A percentile compares a stretch with the other conserved stretches of the same genome.
phyloP scores from a whole-genome alignment of 768 basidiomycete species.

The Leucogyrophana mollusca region DNA sequence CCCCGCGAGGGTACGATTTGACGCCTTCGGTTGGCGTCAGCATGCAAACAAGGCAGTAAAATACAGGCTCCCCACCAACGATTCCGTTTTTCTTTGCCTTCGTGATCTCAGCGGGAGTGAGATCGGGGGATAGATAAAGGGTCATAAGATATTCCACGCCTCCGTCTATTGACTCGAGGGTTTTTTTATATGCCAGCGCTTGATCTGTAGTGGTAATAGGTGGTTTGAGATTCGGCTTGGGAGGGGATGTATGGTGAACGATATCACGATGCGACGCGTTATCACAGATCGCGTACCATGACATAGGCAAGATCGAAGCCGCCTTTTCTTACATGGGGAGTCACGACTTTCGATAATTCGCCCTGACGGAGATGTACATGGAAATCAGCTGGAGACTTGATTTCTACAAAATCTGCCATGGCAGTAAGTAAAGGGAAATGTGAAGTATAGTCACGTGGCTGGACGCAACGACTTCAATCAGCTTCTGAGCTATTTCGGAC shows the following conservation, averaged over 20 bases:
- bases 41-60: background rate
- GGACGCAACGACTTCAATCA: background rate
- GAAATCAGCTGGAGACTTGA: slow-evolving; percentile 78
- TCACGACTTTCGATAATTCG: slow-evolving; percentile 74
- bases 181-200: slow-evolving; percentile 77
- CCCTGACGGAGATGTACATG: slow-evolving; percentile 97
- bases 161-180: slow-evolving; percentile 74
- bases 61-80: slow-evolving; percentile 37
- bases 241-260: slow-evolving; percentile 9
- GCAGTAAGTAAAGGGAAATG: slow-evolving; percentile 10
- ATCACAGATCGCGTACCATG: slow-evolving; percentile 61
- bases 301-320: slow-evolving; percentile 94
- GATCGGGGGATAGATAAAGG: slow-evolving; percentile 86
- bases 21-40: slow-evolving; percentile 48
- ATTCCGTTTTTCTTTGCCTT: slow-evolving; percentile 87
- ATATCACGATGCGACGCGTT: too few relatives aligned
- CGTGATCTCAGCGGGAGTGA: slow-evolving; percentile 87
- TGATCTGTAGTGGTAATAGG: slow-evolving; percentile 81
- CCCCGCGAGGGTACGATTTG: slow-evolving; percentile 96
- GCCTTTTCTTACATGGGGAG: slow-evolving; percentile 85
- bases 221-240: slow-evolving; percentile 88
- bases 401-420: slow-evolving; percentile 9
- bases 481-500: too few relatives aligned
- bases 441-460: slow-evolving; percentile 27
- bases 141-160: slow-evolving; percentile 91